phyloP scores from a whole-genome alignment of 805 yeast genomes.

The Wickerhamiella domercqiae region DNA sequence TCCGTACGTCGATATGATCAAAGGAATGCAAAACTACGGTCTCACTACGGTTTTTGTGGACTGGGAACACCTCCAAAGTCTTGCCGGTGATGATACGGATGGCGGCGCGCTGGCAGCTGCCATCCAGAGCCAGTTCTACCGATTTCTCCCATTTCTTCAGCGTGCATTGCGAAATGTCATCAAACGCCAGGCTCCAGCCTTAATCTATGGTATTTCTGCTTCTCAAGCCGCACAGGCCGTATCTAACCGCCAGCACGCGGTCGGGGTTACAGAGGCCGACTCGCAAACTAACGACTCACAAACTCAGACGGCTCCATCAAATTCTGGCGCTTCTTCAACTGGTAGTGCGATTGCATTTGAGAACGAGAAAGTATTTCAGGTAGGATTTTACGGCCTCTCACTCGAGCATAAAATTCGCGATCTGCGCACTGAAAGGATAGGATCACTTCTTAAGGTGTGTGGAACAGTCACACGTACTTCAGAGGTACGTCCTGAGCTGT shows the following conservation, averaged over 20 bases:
- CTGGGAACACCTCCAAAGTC: constrained; percentile 55
- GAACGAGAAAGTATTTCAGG: constrained; percentile 67
- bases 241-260: not conserved
- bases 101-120: constrained; percentile 76
- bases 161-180: constrained; percentile 61
- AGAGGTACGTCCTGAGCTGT: constrained; percentile 91
- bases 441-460: constrained; percentile 64
- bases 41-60: constrained; percentile 69
- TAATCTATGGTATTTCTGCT: constrained; percentile 26
- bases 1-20: constrained; percentile 71
- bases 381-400: constrained; percentile 78
- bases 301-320: constrained; percentile 17
- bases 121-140: constrained; percentile 76
- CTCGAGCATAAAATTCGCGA: constrained; percentile 74
- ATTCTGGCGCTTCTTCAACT: constrained; percentile 23
- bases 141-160: constrained; percentile 75
- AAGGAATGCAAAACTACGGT: constrained; percentile 64
- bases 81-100: constrained; percentile 36
- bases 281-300: not conserved
- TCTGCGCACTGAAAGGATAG: constrained; percentile 76
- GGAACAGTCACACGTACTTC: constrained; percentile 95
- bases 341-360: constrained; percentile 21
- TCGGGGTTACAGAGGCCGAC: not conserved
- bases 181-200: constrained; percentile 57
- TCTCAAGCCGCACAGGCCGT: no score